These are phyloP conservation scores for Pulveroboletus frians DNA, from an alignment of 768 basidiomycete genomes.

Conservation along the genomic window DNA sequence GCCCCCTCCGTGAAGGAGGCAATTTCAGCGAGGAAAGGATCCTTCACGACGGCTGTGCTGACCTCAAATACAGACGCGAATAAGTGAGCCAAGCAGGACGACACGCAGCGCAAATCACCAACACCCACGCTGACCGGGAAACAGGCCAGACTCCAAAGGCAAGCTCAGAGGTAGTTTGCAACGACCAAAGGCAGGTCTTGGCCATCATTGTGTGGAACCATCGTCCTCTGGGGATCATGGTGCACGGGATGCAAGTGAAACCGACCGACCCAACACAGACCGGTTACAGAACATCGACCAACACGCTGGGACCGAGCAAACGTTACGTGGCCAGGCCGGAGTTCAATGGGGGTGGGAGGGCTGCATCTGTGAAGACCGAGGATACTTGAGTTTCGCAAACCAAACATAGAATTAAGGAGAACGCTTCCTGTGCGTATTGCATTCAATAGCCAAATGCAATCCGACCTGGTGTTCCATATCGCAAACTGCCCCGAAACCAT, in stretches of 20 bases:
- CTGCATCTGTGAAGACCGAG: constrained; percentile 16
- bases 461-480: constrained; percentile 19
- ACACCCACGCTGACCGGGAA: constrained; percentile 11
- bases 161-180: constrained; percentile 7
- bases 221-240: neutral
- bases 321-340: constrained; percentile 29
- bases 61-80: constrained; percentile 13
- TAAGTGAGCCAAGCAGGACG: constrained; percentile 10
- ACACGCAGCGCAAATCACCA: constrained; percentile 3
- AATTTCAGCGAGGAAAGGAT: constrained; percentile 34
- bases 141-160: constrained; percentile 25
- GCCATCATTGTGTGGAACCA: constrained; percentile 10
- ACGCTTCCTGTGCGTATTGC: constrained; percentile 35
- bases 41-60: constrained; percentile 7
- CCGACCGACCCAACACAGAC: constrained; percentile 7
- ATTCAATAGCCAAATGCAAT: constrained; percentile 22
- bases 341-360: constrained; percentile 21
- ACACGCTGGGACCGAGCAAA: constrained; percentile 34
- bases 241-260: constrained; percentile 1
- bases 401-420: constrained; percentile 6
- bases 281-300: constrained; percentile 16
- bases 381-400: constrained; percentile 11
- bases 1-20: constrained; percentile 39
- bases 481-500: constrained; percentile 44
- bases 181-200: constrained; percentile 31